phyloP scores from a whole-genome alignment of 2,329 filamentous ascomycete genomes.

The Mollisiaceae sp. region DNA sequence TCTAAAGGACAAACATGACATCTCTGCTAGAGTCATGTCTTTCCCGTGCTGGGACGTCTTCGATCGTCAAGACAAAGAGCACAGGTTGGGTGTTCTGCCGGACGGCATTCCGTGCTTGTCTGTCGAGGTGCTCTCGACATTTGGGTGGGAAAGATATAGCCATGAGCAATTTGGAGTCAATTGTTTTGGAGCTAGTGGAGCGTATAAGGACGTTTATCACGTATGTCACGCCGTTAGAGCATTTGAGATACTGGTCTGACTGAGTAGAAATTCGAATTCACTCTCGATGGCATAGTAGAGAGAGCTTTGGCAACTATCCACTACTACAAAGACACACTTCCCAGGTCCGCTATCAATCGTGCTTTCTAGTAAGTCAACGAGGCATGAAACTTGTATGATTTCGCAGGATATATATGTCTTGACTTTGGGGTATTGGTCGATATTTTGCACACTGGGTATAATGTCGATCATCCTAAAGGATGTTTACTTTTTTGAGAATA shows the following conservation, averaged over 20 bases:
- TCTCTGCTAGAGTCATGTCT: background rate
- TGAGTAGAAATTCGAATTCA: conserved; percentile 8
- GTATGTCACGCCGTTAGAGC: background rate
- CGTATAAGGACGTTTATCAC: background rate
- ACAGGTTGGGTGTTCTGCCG: background rate
- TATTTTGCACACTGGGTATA: too few relatives aligned
- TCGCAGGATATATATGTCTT: background rate
- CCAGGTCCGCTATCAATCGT: background rate
- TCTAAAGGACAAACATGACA: background rate
- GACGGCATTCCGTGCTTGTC: conserved; percentile 3
- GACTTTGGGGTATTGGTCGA: conserved; percentile 11
- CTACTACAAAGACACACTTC: background rate
- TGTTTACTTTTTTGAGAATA: too few relatives aligned
- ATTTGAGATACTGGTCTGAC: background rate
- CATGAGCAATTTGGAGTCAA: conserved; percentile 10
- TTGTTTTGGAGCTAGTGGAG: conserved; percentile 7
- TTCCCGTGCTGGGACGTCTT: conserved; percentile 2
- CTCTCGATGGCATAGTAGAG: background rate
- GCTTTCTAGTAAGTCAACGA: background rate
- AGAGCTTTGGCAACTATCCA: conserved; percentile 1
- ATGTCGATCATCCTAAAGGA: too few relatives aligned
- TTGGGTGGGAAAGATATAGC: conserved; percentile 1
- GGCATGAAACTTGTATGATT: background rate
- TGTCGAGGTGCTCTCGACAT: background rate
- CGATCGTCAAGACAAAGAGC: conserved; percentile 1